Evolutionary conservation across 2,329 filamentous ascomycete genomes (phyloP), one percentile per base, ranked within the genome.

Genomic region (Sarocladiaceae sp.): DNA sequence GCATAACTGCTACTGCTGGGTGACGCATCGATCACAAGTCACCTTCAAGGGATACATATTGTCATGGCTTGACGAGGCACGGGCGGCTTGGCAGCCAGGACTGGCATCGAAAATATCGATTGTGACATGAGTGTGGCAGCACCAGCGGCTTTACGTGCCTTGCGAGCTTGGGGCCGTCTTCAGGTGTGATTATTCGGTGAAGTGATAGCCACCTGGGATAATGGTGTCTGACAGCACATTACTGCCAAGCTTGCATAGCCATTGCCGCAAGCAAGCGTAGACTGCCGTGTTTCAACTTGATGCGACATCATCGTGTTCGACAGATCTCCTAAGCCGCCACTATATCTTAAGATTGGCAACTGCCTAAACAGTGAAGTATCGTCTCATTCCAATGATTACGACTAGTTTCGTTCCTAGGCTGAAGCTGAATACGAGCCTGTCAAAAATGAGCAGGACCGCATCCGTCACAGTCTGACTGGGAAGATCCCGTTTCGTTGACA

Each of bases 281-380:
- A 48, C 8, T 48, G 44, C 44, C 44, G 44, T 17, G 44, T 48
- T 48, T 48, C 44, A 33, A 33, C 44, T 48, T 48, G 44, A 48
- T 33, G 44, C 26, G 17, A 13, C 25, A 22, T 20, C 44, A 22
- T 48, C 44, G 28, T 23, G 44, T 22, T 28, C n/a, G 17, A 33
- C 15, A 5, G 31, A 4, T n/a, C 7, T 17, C 44, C 28, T 4
- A 31, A 20, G 26, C 44, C 23, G 17, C 44, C 44, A 48, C 44
- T 48, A 20, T 48, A 48, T 33, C 44, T 48, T 33, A 48, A 48
- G 44, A 48, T 33, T 48, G 15, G 26, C n/a, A 48, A 31, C 44
- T 20, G n/a, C 3, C 44, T 4, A n/a, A 22, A 33, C 13, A 28
- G 25, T 22, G 11, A 8, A 31, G 25, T 48, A 18, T 22, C 23